Evolutionary conservation across 768 basidiomycete species (phyloP), one percentile per base, ranked within the genome.

Genomic region (Mycena haematopus): DNA sequence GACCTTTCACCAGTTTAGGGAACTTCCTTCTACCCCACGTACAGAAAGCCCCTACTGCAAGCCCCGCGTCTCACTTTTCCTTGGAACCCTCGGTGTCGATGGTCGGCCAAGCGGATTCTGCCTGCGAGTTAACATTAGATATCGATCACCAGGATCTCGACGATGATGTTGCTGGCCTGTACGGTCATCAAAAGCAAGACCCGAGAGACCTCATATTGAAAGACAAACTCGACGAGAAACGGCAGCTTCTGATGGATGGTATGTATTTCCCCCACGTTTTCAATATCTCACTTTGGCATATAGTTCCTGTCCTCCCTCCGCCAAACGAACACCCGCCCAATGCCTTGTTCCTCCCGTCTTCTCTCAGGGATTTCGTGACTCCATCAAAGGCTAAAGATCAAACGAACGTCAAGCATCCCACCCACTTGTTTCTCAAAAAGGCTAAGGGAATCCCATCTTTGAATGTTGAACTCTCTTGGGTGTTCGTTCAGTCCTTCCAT

Each of bases 391-490:
- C 13, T 27, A 60, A 66, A 53, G 60, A 59, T 11, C 58, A 61
- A 40, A 27, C 50, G 29, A 46, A 57, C 7, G 15, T 17, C 25
- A 55, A 64, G 36, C 42, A 65, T 36, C 19, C 52, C 11, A 21
- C 33, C 9, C 69, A 72, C 51, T 67, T 65, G 25, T 83, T 80
- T 57, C 66, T 90, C 65, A 83, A 79, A 70, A 84, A 84, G 65
- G 81, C 79, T 17, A 87, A 84, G 68, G 89, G 89, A 2, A 71
- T 85, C 22, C 80, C 84, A 57, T 78, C 88, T 5, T 76, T 91
- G 4, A 77, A 81, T 22, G 77, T 91, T 15, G 80, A 84, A 33
- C 74, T 92, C 52, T 86, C 87, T 15, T 92, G 90, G 90, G 81
- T 83, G 90, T 90, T 60, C 52, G 82, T 77, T 36, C 45, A 25